A percentile compares a stretch with the other conserved stretches of the same genome.
Evolutionary conservation across 345 rosid genomes (phyloP).

Genomic region (Luvunga scandens): DNA sequence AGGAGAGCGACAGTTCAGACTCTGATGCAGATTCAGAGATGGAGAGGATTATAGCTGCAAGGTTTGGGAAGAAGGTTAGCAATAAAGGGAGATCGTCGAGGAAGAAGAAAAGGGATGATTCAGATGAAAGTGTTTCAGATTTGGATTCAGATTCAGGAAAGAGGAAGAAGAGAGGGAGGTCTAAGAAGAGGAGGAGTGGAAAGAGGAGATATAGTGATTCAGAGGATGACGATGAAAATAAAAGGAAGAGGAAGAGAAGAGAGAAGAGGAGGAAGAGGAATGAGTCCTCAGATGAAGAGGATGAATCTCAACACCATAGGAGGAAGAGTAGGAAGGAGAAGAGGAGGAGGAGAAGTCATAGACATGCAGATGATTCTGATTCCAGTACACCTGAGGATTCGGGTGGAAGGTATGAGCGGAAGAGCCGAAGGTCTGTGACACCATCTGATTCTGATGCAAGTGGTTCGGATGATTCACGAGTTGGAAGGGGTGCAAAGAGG

Average conservation of each 20-base stretch:
- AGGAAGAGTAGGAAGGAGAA: constrained; percentile 46
- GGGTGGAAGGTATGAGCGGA: constrained; percentile 37
- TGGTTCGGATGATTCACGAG: constrained; percentile 49
- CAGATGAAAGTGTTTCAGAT: constrained; percentile 39
- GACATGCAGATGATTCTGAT: constrained; percentile 41
- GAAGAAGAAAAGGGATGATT: constrained; percentile 38
- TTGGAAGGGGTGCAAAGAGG: constrained; percentile 57
- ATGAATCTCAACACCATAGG: constrained; percentile 19
- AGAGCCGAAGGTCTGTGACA: constrained; percentile 50
- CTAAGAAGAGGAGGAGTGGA: constrained; percentile 65
- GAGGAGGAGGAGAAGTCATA: constrained; percentile 48
- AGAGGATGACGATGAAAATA: constrained; percentile 53
- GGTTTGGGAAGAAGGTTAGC: constrained; percentile 63
- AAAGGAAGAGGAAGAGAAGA: constrained; percentile 53
- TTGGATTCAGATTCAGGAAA: constrained; percentile 49
- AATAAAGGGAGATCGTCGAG: constrained; percentile 33
- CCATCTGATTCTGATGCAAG: constrained; percentile 49
- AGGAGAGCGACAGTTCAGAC: constrained; percentile 78
- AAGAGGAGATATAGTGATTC: constrained; percentile 55
- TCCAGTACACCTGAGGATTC: constrained; percentile 39
- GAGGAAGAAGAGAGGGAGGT: constrained; percentile 74
- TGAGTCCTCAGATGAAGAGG: constrained; percentile 41
- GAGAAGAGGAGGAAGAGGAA: constrained; percentile 65
- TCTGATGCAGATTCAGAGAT: constrained; percentile 85
- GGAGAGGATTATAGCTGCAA: constrained; percentile 81